Conservation (phyloP, 2,329 filamentous ascomycete genomes). For the Grosmannia huntii region DNA sequence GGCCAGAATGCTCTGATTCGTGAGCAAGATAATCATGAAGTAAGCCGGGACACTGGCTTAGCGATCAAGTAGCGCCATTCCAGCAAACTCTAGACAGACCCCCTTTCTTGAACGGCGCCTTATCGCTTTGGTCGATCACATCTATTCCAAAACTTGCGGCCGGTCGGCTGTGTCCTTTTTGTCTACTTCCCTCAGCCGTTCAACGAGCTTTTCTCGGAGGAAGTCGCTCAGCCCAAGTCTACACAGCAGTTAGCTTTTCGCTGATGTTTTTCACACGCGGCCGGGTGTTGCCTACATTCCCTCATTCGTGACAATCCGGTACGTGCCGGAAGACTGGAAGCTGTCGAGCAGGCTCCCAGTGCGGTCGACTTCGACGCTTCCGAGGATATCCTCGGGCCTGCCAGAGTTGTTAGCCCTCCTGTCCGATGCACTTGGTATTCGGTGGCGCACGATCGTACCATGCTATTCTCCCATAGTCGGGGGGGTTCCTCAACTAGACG, state of each 20-base stretch:
- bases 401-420: neutral
- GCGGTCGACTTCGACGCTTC: constrained; percentile 51
- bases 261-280: neutral
- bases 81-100: no score
- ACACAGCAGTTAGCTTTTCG: neutral
- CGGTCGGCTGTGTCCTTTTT: constrained; percentile 16
- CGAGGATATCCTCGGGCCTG: constrained; percentile 54
- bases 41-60: neutral
- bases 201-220: constrained; percentile 38
- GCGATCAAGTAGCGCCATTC: no score
- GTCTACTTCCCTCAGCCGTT: constrained; percentile 40
- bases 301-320: constrained; percentile 50
- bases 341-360: constrained; percentile 23
- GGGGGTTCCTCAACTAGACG: constrained; percentile 38
- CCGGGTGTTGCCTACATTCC: constrained; percentile 44
- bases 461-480: constrained; percentile 54
- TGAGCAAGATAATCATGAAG: neutral
- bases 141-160: constrained; percentile 8
- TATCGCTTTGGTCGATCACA: no score
- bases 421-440: neutral
- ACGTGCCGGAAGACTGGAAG: constrained; percentile 21
- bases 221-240: constrained; percentile 43
- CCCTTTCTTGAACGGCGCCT: no score
- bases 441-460: constrained; percentile 22
- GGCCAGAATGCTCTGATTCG: neutral